Evolutionary conservation across 75 land plant species (phyloP).

Genomic region (Cryptomeria japonica): DNA sequence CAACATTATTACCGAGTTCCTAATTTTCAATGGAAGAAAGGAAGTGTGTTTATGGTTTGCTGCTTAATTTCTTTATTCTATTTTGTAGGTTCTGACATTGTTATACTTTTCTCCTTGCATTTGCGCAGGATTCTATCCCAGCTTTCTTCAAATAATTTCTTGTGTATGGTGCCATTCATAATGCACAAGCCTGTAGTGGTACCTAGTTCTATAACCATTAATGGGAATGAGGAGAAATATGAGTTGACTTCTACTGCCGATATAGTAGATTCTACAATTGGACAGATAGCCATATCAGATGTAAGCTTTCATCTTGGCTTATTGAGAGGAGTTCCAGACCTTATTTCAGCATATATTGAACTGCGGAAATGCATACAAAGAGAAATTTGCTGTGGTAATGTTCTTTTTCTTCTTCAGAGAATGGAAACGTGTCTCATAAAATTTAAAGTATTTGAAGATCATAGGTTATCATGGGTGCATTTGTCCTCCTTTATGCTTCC

Average conservation of each 20-base stretch:
- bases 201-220: background rate
- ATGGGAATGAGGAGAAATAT: background rate
- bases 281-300: background rate
- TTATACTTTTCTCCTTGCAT: background rate
- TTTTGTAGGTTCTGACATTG: background rate
- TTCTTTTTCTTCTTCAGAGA: background rate
- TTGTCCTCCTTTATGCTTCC: background rate
- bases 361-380: constrained; percentile 9
- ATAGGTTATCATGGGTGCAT: background rate
- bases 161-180: background rate
- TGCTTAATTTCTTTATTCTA: background rate
- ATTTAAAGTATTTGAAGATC: background rate
- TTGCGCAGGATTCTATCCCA: background rate
- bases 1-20: background rate
- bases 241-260: background rate
- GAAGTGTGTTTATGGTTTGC: background rate
- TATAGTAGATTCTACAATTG: background rate
- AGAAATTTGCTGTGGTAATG: constrained; percentile 1
- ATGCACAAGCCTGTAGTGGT: background rate
- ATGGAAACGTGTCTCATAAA: background rate
- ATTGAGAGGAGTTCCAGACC: constrained; percentile 1
- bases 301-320: background rate
- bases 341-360: background rate
- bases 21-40: background rate
- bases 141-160: background rate